Base-by-base conservation (phyloP, 768 basidiomycete species). In the Arthromyces matolae region DNA sequence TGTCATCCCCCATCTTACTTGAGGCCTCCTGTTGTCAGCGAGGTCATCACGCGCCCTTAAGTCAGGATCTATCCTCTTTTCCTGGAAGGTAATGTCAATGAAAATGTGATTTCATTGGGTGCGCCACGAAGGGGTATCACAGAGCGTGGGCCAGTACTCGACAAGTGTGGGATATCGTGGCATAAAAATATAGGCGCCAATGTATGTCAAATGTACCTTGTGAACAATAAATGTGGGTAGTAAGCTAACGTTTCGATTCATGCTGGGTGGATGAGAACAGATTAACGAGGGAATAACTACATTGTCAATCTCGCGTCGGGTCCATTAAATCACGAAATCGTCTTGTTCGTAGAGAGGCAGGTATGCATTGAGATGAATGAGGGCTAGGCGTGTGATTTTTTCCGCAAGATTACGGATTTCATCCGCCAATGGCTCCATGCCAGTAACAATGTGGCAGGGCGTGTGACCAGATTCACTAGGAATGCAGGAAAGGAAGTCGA, bases 311-410 rank as follows among this genome's bases (percentile, higher is more conserved):
- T 12, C 37, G 25, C 22, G 22, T 14, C 22, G 33, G 20, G 12
- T 41, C 20, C 16, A 13, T 51, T 34, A 54, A 29, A 46, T 60
- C 51, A 78, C 65, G 61, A 83, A 83, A 33, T 76, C 79, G 51
- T 81, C 76, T 57, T 78, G 77, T 64, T 87, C 83, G 67, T 93
- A 93, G 47, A 90, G 63, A n/a, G 79, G 78, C 29, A 86, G 70
- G 64, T 88, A 91, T 42, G 87, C 82, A 53, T 81, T 78, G 43
- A 89, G 71, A 64, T 93, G 88, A 55, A 89, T 82, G 38, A 79
- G 69, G 2, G 83, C 83, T 44, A 93, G 74, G 49, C 84, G 81
- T 35, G 84, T 76, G 28, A 91, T 74, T 60, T 85, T 80, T 57
- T 88, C 83, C 23, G 79, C 79, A 40, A 93, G 76, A 14, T 77